Evolutionary conservation across 164 flowering plant species (phyloP).

Genomic region (Brasenia schreberi): DNA sequence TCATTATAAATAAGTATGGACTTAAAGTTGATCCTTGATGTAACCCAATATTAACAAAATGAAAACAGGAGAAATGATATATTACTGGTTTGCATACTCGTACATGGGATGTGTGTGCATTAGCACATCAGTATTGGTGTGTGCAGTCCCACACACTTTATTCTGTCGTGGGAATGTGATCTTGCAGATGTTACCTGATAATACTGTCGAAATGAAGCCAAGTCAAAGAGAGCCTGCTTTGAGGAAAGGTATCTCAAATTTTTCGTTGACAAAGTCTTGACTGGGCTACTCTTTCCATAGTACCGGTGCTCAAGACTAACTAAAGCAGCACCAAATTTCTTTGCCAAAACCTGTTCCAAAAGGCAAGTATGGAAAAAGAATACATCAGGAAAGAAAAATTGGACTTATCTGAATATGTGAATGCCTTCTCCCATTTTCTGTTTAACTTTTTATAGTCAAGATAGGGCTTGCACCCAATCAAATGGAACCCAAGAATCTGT

Average conservation of each 20-base stretch:
- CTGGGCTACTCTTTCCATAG: slow-evolving; percentile 95
- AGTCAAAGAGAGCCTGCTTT: slow-evolving; percentile 88
- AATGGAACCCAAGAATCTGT: too few relatives aligned
- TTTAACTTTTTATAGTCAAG: too few relatives aligned
- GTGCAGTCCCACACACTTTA: too few relatives aligned
- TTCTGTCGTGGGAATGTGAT: too few relatives aligned
- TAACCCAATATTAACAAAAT: too few relatives aligned
- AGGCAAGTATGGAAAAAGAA: background rate
- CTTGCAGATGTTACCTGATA: slow-evolving; percentile 49
- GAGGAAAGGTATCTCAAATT: slow-evolving; percentile 81
- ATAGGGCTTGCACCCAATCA: too few relatives aligned
- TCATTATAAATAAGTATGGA: too few relatives aligned
- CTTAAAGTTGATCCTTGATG: too few relatives aligned
- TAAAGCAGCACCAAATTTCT: slow-evolving; percentile 94
- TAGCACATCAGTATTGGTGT: too few relatives aligned
- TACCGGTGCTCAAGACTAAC: slow-evolving; percentile 96
- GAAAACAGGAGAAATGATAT: too few relatives aligned
- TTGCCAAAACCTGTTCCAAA: slow-evolving; percentile 65
- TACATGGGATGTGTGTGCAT: too few relatives aligned
- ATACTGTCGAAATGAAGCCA: slow-evolving; percentile 77
- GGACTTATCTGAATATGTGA: background rate
- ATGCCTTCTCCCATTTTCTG: background rate
- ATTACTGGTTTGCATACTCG: too few relatives aligned
- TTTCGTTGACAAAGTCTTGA: slow-evolving; percentile 48
- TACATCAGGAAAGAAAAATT: background rate